Evolutionary conservation across 2,329 filamentous ascomycete species (phyloP).

Genomic region (Epichloe aotearoae): DNA sequence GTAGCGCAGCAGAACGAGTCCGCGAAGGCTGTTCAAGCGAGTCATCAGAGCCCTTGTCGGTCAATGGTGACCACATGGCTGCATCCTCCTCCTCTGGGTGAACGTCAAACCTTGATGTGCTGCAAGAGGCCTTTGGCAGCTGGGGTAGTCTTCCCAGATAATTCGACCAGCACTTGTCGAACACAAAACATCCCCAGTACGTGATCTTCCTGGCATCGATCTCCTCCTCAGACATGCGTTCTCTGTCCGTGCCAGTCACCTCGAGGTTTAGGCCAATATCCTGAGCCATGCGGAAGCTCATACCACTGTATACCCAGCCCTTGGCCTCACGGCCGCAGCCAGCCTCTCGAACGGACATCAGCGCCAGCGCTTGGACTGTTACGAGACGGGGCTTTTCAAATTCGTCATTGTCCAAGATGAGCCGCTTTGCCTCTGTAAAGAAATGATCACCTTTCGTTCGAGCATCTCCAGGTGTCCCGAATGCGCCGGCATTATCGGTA

Average conservation of each 20-base stretch:
- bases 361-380: conserved; percentile 81
- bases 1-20: conserved; percentile 68
- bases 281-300: conserved; percentile 95
- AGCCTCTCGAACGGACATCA: conserved; percentile 94
- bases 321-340: conserved; percentile 89
- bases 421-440: conserved; percentile 80
- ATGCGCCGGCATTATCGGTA: conserved; percentile 61
- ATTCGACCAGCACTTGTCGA: conserved; percentile 98
- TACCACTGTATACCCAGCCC: conserved; percentile 96
- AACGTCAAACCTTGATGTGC: conserved; percentile 78
- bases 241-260: conserved; percentile 49
- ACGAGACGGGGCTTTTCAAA: conserved; percentile 80
- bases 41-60: conserved; percentile 65
- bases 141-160: conserved; percentile 88
- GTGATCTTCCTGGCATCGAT: conserved; percentile 82
- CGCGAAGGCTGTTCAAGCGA: conserved; percentile 66
- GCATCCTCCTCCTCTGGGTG: conserved; percentile 85
- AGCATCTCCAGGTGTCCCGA: conserved; percentile 57
- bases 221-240: conserved; percentile 61
- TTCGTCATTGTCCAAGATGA: conserved; percentile 84
- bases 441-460: conserved; percentile 91
- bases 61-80: conserved; percentile 77
- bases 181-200: conserved; percentile 96
- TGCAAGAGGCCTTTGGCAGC: conserved; percentile 65
- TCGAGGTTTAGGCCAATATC: conserved; percentile 89